Conservation (phyloP, 306 rosid species). For the Sophora flavescens region DNA sequence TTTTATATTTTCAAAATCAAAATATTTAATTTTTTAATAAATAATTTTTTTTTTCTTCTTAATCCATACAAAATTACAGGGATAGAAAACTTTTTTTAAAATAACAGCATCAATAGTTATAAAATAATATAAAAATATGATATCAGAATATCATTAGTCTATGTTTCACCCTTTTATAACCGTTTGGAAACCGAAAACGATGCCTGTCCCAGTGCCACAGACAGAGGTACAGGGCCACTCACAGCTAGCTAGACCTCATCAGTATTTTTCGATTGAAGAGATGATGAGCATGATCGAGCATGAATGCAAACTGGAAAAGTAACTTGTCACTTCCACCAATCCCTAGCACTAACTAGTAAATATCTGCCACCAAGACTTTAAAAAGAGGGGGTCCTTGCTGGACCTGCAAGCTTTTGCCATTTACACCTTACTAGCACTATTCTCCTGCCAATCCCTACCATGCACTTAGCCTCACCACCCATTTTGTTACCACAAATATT, state of each 20-base stretch:
- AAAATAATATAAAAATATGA: too few relatives aligned
- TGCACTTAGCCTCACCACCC: conserved; percentile 29
- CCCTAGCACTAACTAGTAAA: conserved; percentile 19
- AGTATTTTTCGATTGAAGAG: conserved; percentile 29
- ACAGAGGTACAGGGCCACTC: neutral
- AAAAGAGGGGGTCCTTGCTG: conserved; percentile 8
- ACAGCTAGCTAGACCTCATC: neutral
- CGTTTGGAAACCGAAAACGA: neutral
- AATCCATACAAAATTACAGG: too few relatives aligned
- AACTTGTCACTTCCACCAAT: conserved; percentile 41
- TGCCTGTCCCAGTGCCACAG: neutral
- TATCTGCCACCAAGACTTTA: neutral
- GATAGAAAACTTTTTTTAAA: too few relatives aligned
- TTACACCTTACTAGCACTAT: conserved; percentile 3
- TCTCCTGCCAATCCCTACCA: conserved; percentile 32
- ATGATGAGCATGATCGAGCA: neutral
- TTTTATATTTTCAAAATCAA: too few relatives aligned
- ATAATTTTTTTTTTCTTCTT: too few relatives aligned
- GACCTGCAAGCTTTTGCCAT: conserved; percentile 10
- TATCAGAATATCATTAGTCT: too few relatives aligned
- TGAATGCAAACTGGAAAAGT: conserved; percentile 31
- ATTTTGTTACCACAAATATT: conserved; percentile 25
- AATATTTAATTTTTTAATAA: too few relatives aligned
- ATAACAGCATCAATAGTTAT: too few relatives aligned
- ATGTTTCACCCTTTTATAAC: neutral